Conservation (phyloP, 306 rosid species). For the Medicago lupulina region DNA sequence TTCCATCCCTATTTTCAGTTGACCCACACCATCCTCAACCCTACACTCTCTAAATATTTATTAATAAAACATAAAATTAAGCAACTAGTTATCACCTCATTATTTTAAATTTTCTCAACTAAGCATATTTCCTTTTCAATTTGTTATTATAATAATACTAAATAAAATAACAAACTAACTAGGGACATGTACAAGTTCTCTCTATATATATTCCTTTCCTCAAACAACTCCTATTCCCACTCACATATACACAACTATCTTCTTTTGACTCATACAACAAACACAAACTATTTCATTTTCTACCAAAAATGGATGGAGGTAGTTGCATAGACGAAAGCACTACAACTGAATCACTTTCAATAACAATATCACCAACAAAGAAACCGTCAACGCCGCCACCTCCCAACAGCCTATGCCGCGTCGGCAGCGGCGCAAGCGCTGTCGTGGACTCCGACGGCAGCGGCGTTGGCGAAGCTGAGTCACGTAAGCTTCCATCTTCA, state of each 20-base stretch:
- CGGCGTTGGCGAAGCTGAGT: slow-evolving; percentile 65
- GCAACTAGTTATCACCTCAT: slow-evolving; percentile 46
- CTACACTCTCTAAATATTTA: slow-evolving; percentile 44
- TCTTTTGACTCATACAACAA: background rate
- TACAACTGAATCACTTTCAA: slow-evolving; percentile 62
- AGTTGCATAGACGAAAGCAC: slow-evolving; percentile 76
- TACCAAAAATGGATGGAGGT: slow-evolving; percentile 59
- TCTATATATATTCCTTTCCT: slow-evolving; percentile 69
- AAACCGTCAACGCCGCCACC: slow-evolving; percentile 50
- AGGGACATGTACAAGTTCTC: slow-evolving; percentile 10
- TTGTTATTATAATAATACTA: slow-evolving; percentile 26
- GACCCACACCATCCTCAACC: slow-evolving; percentile 66
- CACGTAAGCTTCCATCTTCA: slow-evolving; percentile 84
- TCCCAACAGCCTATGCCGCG: slow-evolving; percentile 59
- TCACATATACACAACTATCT: slow-evolving; percentile 31
- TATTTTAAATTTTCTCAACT: slow-evolving; percentile 31
- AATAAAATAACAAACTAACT: slow-evolving; percentile 28
- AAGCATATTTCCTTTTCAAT: slow-evolving; percentile 6
- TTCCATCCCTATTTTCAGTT: slow-evolving; percentile 48
- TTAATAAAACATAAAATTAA: slow-evolving; percentile 2
- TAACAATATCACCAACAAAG: background rate
- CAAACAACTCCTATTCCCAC: slow-evolving; percentile 50
- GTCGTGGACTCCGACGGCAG: slow-evolving; percentile 58
- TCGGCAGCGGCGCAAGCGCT: slow-evolving; percentile 80
- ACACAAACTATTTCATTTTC: background rate